Base-by-base conservation (phyloP, 2,329 filamentous ascomycete genomes). In the Tolypocladium pustulatum region DNA sequence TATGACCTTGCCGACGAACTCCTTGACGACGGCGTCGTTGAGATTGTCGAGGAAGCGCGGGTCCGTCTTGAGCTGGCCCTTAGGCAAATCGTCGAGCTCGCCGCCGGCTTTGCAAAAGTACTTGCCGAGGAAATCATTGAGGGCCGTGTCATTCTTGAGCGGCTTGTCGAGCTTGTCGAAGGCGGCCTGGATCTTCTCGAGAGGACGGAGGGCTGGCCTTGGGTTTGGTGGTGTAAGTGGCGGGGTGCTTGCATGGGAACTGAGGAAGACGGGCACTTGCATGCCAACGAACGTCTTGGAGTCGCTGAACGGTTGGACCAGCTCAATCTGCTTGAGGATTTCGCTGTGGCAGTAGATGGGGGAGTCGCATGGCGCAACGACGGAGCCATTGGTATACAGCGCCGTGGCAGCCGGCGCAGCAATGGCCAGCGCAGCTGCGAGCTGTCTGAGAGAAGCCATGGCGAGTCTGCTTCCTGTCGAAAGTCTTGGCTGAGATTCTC, bases 281-380 rank as follows among this genome's bases (percentile, higher is more conserved):
- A 87, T 83, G 67, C 88, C 86, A 52, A 88, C 86, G 67, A 87
- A 88, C 1, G 84, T 87, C 76, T 88, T 89, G 60, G 84, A 88
- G 71, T 88, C 86, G 17, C 75, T 71, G 63, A 88, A 88, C 0
- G 85, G 85, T 30, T 74, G 75, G 2, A 85, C 85, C 10, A 88
- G 74, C 72, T 88, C 79, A 54, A 89, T 80, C 61, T 83, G 76
- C 60, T 78, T 76, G 3, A 89, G 76, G 15, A 88, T 76, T 0
- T 86, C 81, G 54, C 86, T 86, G 62, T 84, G 78, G 67, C 86
- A 89, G 71, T 88, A 89, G 25, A 88, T 75, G 20, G 83, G 80
- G 9, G 85, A 88, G 67, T 87, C 82, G 71, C 86, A 89, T 0
- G 86, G 85, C 3, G 85, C 82, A 60, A 81, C 77, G 46, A 84